Percentiles rank a stretch among this genome's conserved stretches.
Evolutionary conservation across 768 basidiomycete genomes (phyloP).

Genomic region (Megacollybia marginata): DNA sequence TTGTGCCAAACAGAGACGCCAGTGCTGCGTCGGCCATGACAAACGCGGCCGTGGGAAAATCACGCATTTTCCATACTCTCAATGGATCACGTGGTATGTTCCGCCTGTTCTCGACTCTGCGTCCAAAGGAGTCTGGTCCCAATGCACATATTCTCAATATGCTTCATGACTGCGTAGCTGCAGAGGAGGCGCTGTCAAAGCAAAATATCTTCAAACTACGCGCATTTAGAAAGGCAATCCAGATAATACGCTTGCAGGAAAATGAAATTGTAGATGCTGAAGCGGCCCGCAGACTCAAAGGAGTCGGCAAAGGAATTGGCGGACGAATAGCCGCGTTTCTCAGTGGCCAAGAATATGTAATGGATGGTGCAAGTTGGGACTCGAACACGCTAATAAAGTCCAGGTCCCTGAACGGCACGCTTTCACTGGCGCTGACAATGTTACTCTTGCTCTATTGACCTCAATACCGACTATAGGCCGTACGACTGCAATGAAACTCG

Average conservation of each 20-base stretch:
- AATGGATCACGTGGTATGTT: background rate
- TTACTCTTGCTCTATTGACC: background rate
- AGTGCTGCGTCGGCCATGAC: background rate
- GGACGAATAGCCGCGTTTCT: conserved; percentile 38
- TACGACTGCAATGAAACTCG: background rate
- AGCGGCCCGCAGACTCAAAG: conserved; percentile 18
- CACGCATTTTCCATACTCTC: background rate
- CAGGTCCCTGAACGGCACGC: background rate
- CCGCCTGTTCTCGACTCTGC: background rate
- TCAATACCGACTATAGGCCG: background rate
- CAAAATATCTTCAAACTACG: too few species aligned
- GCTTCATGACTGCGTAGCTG: too few species aligned
- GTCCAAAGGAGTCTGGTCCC: background rate
- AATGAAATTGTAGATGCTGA: too few species aligned
- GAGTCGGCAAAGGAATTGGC: conserved; percentile 32
- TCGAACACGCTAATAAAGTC: background rate
- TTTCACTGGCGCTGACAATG: background rate
- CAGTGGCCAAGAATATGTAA: conserved; percentile 21
- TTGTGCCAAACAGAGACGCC: conserved; percentile 26
- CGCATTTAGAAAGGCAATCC: too few species aligned
- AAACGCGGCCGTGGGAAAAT: background rate
- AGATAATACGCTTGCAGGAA: too few species aligned
- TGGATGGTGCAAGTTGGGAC: conserved; percentile 25
- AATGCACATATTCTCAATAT: too few species aligned
- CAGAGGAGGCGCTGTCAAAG: too few species aligned